Percentiles rank a stretch among this genome's conserved stretches.
Conservation (phyloP, 1,284 basidiomycete genomes). For the Melampsora larici-populina region DNA sequence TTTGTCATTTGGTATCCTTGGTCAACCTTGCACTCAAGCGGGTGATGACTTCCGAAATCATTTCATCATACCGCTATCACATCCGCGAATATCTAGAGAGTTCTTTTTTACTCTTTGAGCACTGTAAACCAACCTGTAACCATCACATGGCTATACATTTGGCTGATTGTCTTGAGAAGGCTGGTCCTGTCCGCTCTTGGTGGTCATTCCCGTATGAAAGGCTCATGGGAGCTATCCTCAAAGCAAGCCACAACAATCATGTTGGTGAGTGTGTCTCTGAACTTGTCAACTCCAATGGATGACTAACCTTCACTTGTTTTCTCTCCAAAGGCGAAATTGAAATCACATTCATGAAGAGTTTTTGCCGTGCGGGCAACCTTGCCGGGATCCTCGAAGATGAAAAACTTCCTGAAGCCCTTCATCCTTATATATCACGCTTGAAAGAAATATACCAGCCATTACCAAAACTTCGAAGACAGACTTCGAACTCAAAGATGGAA, state of each 20-base stretch:
- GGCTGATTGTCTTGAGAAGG: slow-evolving; percentile 16
- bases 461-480: no score
- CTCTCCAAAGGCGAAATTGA: slow-evolving; percentile 26
- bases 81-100: background rate
- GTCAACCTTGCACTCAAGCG: slow-evolving; percentile 16
- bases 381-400: no score
- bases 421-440: background rate
- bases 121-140: background rate
- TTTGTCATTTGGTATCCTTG: slow-evolving; percentile 10
- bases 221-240: slow-evolving; percentile 12
- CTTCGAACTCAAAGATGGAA: background rate
- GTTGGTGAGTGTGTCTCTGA: background rate
- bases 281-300: no score
- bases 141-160: slow-evolving; percentile 24
- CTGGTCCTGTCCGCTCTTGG: slow-evolving; percentile 6
- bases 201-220: slow-evolving; percentile 23
- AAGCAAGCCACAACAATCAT: slow-evolving; percentile 10
- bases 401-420: no score
- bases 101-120: background rate
- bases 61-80: background rate
- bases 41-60: background rate
- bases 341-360: no score
- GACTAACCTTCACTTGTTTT: no score
- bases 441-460: no score
- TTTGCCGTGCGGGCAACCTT: no score